phyloP scores from a whole-genome alignment of 192 early-diverging fungal species.

The Coemansia sp. region DNA sequence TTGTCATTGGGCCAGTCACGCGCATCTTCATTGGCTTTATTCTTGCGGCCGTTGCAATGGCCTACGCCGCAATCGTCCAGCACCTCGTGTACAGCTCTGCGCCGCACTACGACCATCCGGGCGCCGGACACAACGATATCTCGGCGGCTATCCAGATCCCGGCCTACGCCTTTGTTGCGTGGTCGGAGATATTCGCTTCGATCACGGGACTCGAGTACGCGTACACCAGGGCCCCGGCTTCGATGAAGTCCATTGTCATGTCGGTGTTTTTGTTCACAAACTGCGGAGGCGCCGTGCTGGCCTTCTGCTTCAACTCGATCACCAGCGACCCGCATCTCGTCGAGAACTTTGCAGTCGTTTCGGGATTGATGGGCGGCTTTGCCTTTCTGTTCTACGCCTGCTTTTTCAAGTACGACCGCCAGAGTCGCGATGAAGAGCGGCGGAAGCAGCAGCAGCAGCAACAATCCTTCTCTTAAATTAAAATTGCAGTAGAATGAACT shows the following conservation, averaged over 20 bases:
- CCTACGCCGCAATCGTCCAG: constrained; percentile 64
- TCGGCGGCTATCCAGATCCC: constrained; percentile 61
- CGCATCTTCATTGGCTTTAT: constrained; percentile 72
- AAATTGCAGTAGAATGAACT: too few relatives aligned
- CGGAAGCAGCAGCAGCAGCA: not conserved
- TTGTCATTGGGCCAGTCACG: constrained; percentile 59
- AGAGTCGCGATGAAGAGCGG: not conserved
- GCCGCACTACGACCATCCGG: constrained; percentile 58
- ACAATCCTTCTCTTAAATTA: not conserved
- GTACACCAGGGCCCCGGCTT: constrained; percentile 63
- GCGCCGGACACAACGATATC: constrained; percentile 56
- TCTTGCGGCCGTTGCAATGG: constrained; percentile 59
- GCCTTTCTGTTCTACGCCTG: constrained; percentile 26
- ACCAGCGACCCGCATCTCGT: constrained; percentile 60
- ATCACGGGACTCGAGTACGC: constrained; percentile 70
- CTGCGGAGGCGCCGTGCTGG: constrained; percentile 58
- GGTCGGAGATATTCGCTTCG: constrained; percentile 71
- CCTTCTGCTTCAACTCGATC: constrained; percentile 60
- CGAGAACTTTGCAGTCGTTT: constrained; percentile 19
- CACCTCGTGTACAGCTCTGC: constrained; percentile 59
- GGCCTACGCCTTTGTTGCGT: constrained; percentile 61
- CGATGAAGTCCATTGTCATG: constrained; percentile 72
- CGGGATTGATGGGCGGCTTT: constrained; percentile 25
- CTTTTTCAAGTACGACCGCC: constrained; percentile 32
- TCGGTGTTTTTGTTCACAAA: constrained; percentile 66